Evolutionary conservation across 1,139 yeast species (phyloP).

Genomic region (Debaryomyces nepalensis): DNA sequence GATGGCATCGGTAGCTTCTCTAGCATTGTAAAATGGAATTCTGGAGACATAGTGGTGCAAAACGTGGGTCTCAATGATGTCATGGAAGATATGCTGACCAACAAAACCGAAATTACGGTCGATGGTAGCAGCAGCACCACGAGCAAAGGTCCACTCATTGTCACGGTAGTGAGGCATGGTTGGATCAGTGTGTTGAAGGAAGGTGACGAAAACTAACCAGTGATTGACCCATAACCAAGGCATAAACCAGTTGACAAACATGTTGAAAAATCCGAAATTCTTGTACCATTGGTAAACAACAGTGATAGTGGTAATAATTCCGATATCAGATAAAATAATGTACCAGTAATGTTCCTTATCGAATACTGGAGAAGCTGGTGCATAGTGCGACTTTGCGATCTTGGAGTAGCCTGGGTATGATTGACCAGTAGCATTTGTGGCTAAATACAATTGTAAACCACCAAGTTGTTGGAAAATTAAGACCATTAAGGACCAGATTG

Average conservation of each 20-base stretch:
- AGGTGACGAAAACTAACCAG: slow-evolving; percentile 88
- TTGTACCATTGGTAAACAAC: slow-evolving; percentile 68
- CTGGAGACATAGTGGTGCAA: slow-evolving; percentile 84
- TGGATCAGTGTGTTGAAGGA: slow-evolving; percentile 83
- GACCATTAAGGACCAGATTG: slow-evolving; percentile 59
- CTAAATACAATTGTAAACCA: slow-evolving; percentile 72
- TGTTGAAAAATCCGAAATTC: slow-evolving; percentile 64
- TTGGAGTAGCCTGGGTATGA: slow-evolving; percentile 56
- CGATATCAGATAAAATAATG: slow-evolving; percentile 73
- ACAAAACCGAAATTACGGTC: slow-evolving; percentile 84
- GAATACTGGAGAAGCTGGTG: slow-evolving; percentile 74
- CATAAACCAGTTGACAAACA: slow-evolving; percentile 71
- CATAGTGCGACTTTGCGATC: slow-evolving; percentile 60
- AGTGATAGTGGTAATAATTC: slow-evolving; percentile 58
- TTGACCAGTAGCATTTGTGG: slow-evolving; percentile 81
- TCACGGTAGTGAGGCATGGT: slow-evolving; percentile 78
- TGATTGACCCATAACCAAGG: slow-evolving; percentile 86
- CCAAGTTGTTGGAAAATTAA: slow-evolving; percentile 73
- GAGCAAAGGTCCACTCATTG: slow-evolving; percentile 79
- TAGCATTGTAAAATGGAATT: slow-evolving; percentile 85
- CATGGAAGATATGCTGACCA: slow-evolving; percentile 83
- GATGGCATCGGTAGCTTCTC: slow-evolving; percentile 79
- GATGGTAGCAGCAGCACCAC: slow-evolving; percentile 88
- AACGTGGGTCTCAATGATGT: slow-evolving; percentile 88
- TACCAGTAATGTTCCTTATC: slow-evolving; percentile 72